A percentile compares a stretch with the other conserved stretches of the same genome.
These are phyloP conservation scores for Geotrichum europaeum DNA, from an alignment of 1,139 yeast genomes.

Conservation along the genomic window DNA sequence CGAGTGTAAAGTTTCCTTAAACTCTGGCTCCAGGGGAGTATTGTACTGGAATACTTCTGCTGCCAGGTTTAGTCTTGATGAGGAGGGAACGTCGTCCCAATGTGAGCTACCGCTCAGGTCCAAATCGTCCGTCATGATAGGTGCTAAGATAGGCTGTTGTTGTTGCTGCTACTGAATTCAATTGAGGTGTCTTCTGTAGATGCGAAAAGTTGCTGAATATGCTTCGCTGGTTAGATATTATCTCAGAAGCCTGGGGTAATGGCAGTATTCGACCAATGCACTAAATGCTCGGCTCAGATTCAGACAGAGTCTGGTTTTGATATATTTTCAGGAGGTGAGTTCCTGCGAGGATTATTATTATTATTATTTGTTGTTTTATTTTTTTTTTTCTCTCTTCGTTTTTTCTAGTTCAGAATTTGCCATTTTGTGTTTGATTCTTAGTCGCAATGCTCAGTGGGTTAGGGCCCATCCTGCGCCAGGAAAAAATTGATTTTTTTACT, in stretches of 20 bases:
- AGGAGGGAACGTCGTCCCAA: constrained; percentile 11
- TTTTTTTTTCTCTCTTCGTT: not conserved
- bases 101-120: constrained; percentile 8
- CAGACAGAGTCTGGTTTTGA: not conserved
- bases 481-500: not conserved
- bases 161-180: not conserved
- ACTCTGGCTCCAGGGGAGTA: not conserved
- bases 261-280: not conserved
- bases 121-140: constrained; percentile 11
- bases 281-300: not conserved
- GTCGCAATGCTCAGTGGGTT: not conserved
- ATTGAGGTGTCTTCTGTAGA: not conserved
- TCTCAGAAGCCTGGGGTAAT: not conserved
- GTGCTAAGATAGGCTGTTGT: not conserved
- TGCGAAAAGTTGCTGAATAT: not conserved
- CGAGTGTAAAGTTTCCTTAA: not conserved
- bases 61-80: constrained; percentile 6
- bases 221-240: not conserved
- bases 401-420: not conserved
- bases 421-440: not conserved
- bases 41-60: not conserved
- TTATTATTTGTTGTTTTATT: not conserved
- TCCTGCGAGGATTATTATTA: not conserved
- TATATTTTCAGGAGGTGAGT: not conserved
- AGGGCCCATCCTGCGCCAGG: not conserved